These are phyloP conservation scores for Botryotinia convoluta DNA, from an alignment of 2,329 filamentous ascomycete genomes.

Conservation along the genomic window DNA sequence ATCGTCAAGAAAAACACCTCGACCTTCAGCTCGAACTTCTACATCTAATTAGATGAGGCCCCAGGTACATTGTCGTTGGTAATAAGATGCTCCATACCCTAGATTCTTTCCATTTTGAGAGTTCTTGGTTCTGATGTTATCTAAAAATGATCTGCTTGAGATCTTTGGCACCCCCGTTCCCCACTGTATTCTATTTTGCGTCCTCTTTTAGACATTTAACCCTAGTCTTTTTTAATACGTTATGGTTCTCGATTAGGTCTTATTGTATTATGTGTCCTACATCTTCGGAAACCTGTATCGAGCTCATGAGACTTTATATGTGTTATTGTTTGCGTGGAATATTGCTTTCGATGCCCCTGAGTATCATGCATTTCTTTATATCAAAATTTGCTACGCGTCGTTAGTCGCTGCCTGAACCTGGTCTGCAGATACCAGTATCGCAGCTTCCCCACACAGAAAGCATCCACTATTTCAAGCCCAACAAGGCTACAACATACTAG, in stretches of 20 bases:
- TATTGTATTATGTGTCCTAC: neutral
- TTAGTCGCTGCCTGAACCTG: neutral
- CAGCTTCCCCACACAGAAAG: neutral
- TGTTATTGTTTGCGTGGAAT: neutral
- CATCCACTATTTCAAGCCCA: neutral
- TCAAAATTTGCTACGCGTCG: neutral
- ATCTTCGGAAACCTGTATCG: neutral
- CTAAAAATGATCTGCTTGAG: neutral
- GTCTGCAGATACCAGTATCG: neutral
- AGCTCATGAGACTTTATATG: neutral
- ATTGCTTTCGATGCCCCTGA: neutral
- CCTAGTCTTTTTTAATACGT: neutral
- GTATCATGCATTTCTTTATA: neutral
- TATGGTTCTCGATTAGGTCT: neutral
- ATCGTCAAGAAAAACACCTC: constrained; percentile 2
- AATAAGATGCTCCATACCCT: neutral
- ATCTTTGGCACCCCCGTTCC: neutral
- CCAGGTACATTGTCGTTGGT: no score
- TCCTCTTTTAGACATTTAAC: neutral
- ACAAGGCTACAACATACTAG: neutral
- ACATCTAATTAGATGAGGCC: constrained; percentile 1
- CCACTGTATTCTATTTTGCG: neutral
- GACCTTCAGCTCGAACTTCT: neutral
- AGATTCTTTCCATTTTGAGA: neutral
- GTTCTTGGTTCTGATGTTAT: neutral